Base-by-base conservation (phyloP, 441 rosid genomes). In the Erodium trifolium region DNA sequence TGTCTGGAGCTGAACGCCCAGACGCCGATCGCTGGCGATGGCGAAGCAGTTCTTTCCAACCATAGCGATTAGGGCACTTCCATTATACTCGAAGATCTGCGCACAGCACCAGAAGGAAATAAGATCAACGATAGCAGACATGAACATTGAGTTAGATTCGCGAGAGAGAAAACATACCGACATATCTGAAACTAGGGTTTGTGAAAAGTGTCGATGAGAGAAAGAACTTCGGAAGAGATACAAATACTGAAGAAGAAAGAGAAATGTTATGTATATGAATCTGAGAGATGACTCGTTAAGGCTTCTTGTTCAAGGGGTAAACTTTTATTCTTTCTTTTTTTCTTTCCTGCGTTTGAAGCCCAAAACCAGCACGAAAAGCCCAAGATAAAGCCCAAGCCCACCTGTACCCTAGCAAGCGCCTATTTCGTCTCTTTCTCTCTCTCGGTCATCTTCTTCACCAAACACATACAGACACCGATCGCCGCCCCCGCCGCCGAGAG, bases 11-110 rank as follows among this genome's bases (percentile, higher is more conserved):
- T 91, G 97, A 16, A 93, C 93, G 13, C 97, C 97, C 10, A 93
- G 86, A 5, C 96, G 77, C 12, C 97, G 85, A 71, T 91, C 97
- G 78, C 96, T 93, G 67, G 95, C 98, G 68, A 93, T 91, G 62
- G 96, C 97, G 80, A 91, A 93, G 69, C 97, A 93, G 81, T 89
- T 91, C 85, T 89, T 93, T 4, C 98, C 98, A n/a, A 93, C 97
- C 98, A 93, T 93, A 7, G 97, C 98, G 18, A 93, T 83, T 11
- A 91, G 82, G 49, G 98, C 97, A 71, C 98, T 93, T 66, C 98
- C 97, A 84, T 93, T 93, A 84, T 93, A 93, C 79, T 93, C 98
- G 70, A 86, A 87, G 88, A 91, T 89, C 97, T 93, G 83, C 74
- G 77, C 12, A 72, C 17, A 14, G 0, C 9, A 37, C 0, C 31